Conservation (phyloP, 179 eudicot species). For the Pouteria campechiana region DNA sequence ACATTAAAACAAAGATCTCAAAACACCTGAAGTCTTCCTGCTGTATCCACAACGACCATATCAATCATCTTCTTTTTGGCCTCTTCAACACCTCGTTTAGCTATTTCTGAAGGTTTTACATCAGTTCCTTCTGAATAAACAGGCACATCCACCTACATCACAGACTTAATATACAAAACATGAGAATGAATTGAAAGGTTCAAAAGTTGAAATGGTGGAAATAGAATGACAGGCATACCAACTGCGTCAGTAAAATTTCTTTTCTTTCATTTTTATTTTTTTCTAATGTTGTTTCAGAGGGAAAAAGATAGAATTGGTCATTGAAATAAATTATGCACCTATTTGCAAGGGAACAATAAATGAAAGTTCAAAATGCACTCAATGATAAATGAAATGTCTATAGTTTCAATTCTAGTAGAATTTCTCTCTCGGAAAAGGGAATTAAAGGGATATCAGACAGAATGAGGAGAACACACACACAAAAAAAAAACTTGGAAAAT, state of each 20-base stretch:
- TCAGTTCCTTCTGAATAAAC: conserved; percentile 85
- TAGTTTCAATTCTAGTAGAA: too few relatives aligned
- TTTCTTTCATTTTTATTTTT: too few relatives aligned
- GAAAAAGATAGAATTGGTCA: too few relatives aligned
- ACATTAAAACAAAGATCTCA: conserved; percentile 1
- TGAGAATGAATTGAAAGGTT: conserved; percentile 20
- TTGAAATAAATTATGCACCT: too few relatives aligned
- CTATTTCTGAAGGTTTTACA: conserved; percentile 82
- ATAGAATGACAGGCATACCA: not conserved
- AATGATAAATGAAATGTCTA: too few relatives aligned
- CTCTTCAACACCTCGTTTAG: conserved; percentile 69
- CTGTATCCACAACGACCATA: conserved; percentile 92
- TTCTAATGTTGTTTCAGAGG: too few relatives aligned
- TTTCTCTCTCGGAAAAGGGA: too few relatives aligned
- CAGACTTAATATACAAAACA: conserved; percentile 25
- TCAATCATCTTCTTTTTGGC: conserved; percentile 80
- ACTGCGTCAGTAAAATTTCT: not conserved
- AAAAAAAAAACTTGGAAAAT: too few relatives aligned
- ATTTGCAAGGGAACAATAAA: too few relatives aligned
- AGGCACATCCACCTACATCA: conserved; percentile 89
- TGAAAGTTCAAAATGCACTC: too few relatives aligned
- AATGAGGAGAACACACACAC: too few relatives aligned
- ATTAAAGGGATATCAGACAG: too few relatives aligned
- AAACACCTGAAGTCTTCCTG: conserved; percentile 97
- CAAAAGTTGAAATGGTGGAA: not conserved